Evolutionary conservation across 495 filamentous ascomycete species (phyloP).

Genomic region (Aspergillus heteromorphus): DNA sequence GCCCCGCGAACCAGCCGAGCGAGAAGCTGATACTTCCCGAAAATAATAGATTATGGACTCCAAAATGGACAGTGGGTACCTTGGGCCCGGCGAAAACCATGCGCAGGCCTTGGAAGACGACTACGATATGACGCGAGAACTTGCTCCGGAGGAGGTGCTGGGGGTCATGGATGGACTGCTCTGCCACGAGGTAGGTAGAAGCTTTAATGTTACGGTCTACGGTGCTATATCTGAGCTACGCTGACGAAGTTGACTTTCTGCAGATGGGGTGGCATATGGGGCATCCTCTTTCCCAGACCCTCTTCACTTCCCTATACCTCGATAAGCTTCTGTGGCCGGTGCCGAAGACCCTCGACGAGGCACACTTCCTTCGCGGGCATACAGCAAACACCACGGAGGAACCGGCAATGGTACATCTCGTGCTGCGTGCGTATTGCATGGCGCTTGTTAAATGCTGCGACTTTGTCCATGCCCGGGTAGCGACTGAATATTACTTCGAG

Average conservation of each 20-base stretch:
- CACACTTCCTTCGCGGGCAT: slow-evolving; percentile 54
- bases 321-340: slow-evolving; percentile 73
- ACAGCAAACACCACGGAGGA: slow-evolving; percentile 23
- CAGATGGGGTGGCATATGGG: slow-evolving; percentile 97
- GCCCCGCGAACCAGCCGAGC: not conserved
- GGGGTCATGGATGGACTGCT: slow-evolving; percentile 94
- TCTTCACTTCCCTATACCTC: slow-evolving; percentile 92
- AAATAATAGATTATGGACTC: slow-evolving; percentile 83
- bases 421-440: slow-evolving; percentile 82
- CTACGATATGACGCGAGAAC: slow-evolving; percentile 67
- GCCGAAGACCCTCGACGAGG: slow-evolving; percentile 61
- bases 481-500: slow-evolving; percentile 80
- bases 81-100: slow-evolving; percentile 63
- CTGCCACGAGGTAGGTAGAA: slow-evolving; percentile 66
- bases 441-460: slow-evolving; percentile 78
- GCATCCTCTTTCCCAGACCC: slow-evolving; percentile 85
- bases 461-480: slow-evolving; percentile 68
- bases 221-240: not conserved
- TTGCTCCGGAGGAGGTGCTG: slow-evolving; percentile 74
- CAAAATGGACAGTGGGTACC: slow-evolving; percentile 94
- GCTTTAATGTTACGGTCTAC: not conserved
- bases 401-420: slow-evolving; percentile 53
- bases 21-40: slow-evolving; percentile 6
- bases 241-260: slow-evolving; percentile 18
- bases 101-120: slow-evolving; percentile 63